A percentile compares a stretch with the other conserved stretches of the same genome.
Conservation (phyloP, 768 basidiomycete species). For the Rhizopogon rudus region DNA sequence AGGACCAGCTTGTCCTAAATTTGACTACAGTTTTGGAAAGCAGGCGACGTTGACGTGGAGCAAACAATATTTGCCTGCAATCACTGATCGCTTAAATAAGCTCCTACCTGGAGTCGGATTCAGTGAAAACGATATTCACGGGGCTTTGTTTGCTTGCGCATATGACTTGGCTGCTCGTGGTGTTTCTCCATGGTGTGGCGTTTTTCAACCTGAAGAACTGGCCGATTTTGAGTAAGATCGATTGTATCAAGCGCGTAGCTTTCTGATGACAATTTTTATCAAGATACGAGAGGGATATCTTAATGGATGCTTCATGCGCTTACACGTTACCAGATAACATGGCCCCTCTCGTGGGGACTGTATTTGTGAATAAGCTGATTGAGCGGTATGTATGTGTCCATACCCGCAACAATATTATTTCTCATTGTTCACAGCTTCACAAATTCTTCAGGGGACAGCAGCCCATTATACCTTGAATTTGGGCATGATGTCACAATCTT, state of each 20-base stretch:
- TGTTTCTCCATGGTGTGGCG: slow-evolving; percentile 30
- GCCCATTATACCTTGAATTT: slow-evolving; percentile 29
- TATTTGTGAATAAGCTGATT: slow-evolving; percentile 29
- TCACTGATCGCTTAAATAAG: slow-evolving; percentile 29
- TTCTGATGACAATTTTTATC: not conserved
- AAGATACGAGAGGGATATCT: slow-evolving; percentile 30
- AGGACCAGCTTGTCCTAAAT: slow-evolving; percentile 30
- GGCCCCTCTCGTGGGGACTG: slow-evolving; percentile 28
- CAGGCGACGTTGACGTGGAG: not conserved
- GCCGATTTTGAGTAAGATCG: slow-evolving; percentile 26
- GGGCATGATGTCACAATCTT: slow-evolving; percentile 36
- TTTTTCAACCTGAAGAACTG: slow-evolving; percentile 27
- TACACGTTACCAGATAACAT: slow-evolving; percentile 28
- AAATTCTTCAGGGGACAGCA: slow-evolving; percentile 23
- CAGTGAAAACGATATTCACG: slow-evolving; percentile 26
- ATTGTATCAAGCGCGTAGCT: not conserved
- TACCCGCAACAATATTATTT: not conserved
- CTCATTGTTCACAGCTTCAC: slow-evolving; percentile 14
- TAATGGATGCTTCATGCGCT: slow-evolving; percentile 31
- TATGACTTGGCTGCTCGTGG: slow-evolving; percentile 30
- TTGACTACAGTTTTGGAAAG: slow-evolving; percentile 7
- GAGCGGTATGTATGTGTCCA: slow-evolving; percentile 18
- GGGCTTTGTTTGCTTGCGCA: slow-evolving; percentile 32
- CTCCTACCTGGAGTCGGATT: slow-evolving; percentile 26
- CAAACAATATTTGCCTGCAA: slow-evolving; percentile 30